Evolutionary conservation across 2,329 filamentous ascomycete genomes (phyloP), one percentile per base, ranked within the genome.

Genomic region (Penicillium sp.): DNA sequence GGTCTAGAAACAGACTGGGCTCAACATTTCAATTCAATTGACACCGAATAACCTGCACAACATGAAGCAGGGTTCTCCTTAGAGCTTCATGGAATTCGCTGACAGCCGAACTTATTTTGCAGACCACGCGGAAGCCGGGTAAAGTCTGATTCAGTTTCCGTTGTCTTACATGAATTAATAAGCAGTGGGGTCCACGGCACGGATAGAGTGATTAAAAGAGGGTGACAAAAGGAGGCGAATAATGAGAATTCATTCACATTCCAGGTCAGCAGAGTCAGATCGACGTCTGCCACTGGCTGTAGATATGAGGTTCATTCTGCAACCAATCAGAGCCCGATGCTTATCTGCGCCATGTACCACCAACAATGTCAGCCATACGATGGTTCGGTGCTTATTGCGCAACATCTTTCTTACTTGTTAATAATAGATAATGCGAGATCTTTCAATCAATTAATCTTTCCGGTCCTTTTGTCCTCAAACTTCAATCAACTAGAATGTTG

Each of bases 311-410:
- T 56, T 49, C n/a, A 22, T 25, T 8, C 23, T 18, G 27, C 47
- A 40, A 40, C 69, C 68, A 70, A 71, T 70, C 63, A 69, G 31
- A 31, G 37, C 4, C 43, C 26, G 23, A n/a, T 23, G 27, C 59
- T 64, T 65, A 65, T 65, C 63, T 55, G 22, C 25, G 50, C 33
- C 47, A 40, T 18, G 7, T 8, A 20, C n/a, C 14, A 6, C 22
- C 43, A 14, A 47, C 1, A 26, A 3, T 12, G 11, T 40, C 35
- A 18, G 18, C 18, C 37, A 20, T 40, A 18, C n/a, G 15, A 37
- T n/a, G 8, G 31, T 35, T 25, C n/a, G 18, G 37, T 15, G 40
- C 25, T 45, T 51, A 51, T 45, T 43, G 22, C 25, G 35, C 26
- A 29, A 33, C 18, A 23, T 33, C 25, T 47, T 37, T 37, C 26